Percentiles rank a stretch among this genome's conserved stretches.
Evolutionary conservation across 306 rosid genomes (phyloP).

Genomic region (Pterocarpus santalinus): DNA sequence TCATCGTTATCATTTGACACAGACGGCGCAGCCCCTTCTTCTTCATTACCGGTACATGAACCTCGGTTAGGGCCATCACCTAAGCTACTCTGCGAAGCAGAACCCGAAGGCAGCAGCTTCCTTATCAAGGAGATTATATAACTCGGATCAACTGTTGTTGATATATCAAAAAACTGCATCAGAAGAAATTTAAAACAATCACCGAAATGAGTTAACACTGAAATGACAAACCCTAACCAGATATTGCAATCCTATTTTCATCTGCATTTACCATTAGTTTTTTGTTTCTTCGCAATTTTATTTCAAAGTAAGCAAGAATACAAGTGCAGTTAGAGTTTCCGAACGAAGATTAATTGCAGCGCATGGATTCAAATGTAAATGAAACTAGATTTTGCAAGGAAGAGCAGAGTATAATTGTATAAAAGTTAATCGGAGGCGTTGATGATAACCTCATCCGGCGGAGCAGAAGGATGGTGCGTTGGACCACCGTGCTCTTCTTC

Average conservation of each 20-base stretch:
- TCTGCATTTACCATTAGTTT: background rate
- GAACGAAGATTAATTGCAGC: background rate
- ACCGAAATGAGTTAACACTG: background rate
- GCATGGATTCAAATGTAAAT: background rate
- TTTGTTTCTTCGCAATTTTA: background rate
- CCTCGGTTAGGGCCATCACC: conserved; percentile 38
- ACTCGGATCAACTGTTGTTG: conserved; percentile 94
- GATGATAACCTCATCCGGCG: conserved; percentile 66
- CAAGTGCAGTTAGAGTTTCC: background rate
- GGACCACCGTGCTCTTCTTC: conserved; percentile 46
- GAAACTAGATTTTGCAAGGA: background rate
- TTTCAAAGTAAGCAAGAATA: background rate
- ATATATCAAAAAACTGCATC: conserved; percentile 84
- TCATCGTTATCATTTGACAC: conserved; percentile 35
- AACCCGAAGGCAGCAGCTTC: conserved; percentile 72
- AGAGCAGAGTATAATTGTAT: background rate
- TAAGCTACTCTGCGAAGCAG: conserved; percentile 30
- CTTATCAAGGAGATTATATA: conserved; percentile 87
- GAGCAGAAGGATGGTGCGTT: conserved; percentile 78
- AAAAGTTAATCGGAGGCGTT: conserved; percentile 16
- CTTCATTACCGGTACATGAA: conserved; percentile 7
- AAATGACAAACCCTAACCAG: conserved; percentile 1
- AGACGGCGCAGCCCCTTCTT: conserved; percentile 49
- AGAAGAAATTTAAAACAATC: conserved; percentile 40
- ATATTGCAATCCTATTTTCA: conserved; percentile 24